phyloP scores from a whole-genome alignment of 768 basidiomycete species.

The Pisolithus orientalis region DNA sequence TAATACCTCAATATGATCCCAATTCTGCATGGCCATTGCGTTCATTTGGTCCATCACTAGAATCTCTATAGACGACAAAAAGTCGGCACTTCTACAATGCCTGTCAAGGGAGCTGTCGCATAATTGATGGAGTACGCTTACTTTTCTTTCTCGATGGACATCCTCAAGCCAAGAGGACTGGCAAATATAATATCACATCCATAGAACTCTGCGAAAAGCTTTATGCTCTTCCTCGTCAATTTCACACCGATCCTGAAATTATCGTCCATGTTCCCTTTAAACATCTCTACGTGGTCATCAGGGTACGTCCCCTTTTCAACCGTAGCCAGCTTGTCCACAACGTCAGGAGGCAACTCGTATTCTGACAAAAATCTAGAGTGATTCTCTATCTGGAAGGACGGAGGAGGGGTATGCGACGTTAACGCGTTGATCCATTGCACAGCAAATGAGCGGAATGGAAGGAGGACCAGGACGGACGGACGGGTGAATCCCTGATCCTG shows the following conservation, averaged over 20 bases:
- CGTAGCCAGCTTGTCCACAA: conserved; percentile 70
- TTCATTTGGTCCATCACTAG: conserved; percentile 91
- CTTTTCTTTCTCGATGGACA: conserved; percentile 94
- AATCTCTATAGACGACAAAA: conserved; percentile 89
- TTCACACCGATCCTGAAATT: conserved; percentile 91
- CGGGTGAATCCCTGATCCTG: conserved; percentile 98
- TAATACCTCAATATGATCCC: conserved; percentile 93
- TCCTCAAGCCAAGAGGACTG: conserved; percentile 85
- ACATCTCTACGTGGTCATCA: conserved; percentile 84
- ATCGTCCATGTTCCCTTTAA: conserved; percentile 96
- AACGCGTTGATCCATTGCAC: conserved; percentile 78
- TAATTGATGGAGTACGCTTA: conserved; percentile 32
- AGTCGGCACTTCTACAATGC: conserved; percentile 69
- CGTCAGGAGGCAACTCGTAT: conserved; percentile 75
- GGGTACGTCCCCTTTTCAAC: conserved; percentile 78
- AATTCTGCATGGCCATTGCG: conserved; percentile 95
- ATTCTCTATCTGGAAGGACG: conserved; percentile 82
- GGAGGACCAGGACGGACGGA: conserved; percentile 85
- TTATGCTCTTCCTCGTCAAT: conserved; percentile 86
- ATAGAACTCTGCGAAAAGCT: conserved; percentile 88
- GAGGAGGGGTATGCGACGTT: conserved; percentile 65
- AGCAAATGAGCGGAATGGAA: conserved; percentile 90
- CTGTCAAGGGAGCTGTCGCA: background rate
- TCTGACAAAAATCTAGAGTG: conserved; percentile 74
- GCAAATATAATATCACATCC: conserved; percentile 87